phyloP scores from a whole-genome alignment of 2,329 filamentous ascomycete genomes.

The Phialophora tarda region DNA sequence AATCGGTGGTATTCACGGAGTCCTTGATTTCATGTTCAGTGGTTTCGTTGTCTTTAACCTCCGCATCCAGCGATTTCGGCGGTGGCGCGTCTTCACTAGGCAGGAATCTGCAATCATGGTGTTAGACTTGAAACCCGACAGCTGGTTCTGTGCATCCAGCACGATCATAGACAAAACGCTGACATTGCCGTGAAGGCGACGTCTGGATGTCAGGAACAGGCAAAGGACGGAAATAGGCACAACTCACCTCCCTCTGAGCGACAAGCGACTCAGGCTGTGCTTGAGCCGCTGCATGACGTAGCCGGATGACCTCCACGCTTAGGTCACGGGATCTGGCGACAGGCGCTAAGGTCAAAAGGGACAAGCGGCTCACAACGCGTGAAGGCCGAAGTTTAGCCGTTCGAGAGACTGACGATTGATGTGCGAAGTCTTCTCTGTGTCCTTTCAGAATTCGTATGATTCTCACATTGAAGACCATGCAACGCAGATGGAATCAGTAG shows the following conservation, averaged over 20 bases:
- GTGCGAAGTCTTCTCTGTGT: not conserved
- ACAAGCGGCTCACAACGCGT: conserved; percentile 12
- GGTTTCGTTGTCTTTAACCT: conserved; percentile 29
- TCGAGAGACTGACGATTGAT: not conserved
- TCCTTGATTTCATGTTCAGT: conserved; percentile 30
- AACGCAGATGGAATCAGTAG: conserved; percentile 22
- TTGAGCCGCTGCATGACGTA: conserved; percentile 27
- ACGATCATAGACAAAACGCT: conserved; percentile 21
- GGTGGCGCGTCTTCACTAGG: conserved; percentile 29
- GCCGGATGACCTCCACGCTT: not conserved
- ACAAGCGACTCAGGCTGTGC: conserved; percentile 20
- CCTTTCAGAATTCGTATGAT: not conserved
- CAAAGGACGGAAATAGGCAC: conserved; percentile 9
- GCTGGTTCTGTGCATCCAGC: conserved; percentile 16
- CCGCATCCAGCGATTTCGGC: conserved; percentile 37
- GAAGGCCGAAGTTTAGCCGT: conserved; percentile 18
- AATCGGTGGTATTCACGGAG: conserved; percentile 43
- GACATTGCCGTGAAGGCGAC: conserved; percentile 24
- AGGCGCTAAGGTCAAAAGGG: conserved; percentile 17
- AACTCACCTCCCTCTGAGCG: conserved; percentile 24
- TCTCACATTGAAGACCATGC: not conserved
- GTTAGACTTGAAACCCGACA: conserved; percentile 22
- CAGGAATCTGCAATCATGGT: conserved; percentile 30
- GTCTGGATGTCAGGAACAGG: conserved; percentile 5
- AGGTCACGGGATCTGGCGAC: conserved; percentile 12